A percentile compares a stretch with the other conserved stretches of the same genome.
Conservation (phyloP, 805 yeast genomes). For the Hanseniaspora lindneri region DNA sequence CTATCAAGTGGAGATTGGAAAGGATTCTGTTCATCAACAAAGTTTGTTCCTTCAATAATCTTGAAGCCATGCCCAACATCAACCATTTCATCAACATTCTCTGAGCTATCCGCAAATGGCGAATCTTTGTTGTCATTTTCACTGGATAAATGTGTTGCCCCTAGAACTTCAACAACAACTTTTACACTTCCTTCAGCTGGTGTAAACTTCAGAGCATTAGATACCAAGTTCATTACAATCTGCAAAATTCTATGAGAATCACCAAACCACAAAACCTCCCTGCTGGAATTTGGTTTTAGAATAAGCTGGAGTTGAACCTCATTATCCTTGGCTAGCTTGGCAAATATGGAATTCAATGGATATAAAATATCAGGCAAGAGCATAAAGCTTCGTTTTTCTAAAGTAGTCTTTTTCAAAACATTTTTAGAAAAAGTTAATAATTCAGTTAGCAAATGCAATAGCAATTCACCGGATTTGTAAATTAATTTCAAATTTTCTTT, state of each 20-base stretch:
- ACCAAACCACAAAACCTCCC: conserved; percentile 62
- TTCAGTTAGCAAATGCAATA: conserved; percentile 82
- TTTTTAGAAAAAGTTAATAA: conserved; percentile 80
- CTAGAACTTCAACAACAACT: conserved; percentile 69
- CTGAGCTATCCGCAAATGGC: not conserved
- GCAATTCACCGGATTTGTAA: conserved; percentile 80
- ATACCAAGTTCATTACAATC: conserved; percentile 81
- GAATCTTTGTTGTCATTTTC: not conserved
- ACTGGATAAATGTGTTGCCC: conserved; percentile 33
- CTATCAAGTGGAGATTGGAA: conserved; percentile 7
- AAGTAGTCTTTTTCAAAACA: conserved; percentile 67
- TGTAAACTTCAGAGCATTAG: conserved; percentile 84
- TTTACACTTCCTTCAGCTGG: conserved; percentile 76
- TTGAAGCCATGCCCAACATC: conserved; percentile 5
- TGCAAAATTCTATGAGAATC: conserved; percentile 86
- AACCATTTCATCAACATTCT: not conserved
- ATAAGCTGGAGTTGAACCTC: conserved; percentile 55
- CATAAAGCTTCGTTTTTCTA: conserved; percentile 73
- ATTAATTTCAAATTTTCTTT: conserved; percentile 70
- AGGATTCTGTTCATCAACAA: not conserved
- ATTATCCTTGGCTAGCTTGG: conserved; percentile 66
- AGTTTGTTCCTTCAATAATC: conserved; percentile 3
- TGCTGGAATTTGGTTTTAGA: conserved; percentile 47
- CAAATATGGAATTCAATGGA: conserved; percentile 76
- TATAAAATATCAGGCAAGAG: conserved; percentile 64